phyloP scores from a whole-genome alignment of 805 yeast genomes.

The Wickerhamomyces strasburgensis region DNA sequence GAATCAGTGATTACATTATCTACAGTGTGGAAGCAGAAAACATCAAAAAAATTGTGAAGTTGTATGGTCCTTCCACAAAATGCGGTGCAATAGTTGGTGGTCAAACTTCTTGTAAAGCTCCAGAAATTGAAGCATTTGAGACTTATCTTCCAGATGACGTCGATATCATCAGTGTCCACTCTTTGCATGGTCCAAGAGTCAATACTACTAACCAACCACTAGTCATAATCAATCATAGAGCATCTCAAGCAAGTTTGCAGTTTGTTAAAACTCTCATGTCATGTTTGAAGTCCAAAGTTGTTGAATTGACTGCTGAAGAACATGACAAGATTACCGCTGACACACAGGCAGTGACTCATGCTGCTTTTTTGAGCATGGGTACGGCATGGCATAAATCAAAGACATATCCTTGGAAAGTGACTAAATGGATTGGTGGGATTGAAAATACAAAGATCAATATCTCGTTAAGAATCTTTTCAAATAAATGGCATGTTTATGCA shows the following conservation, averaged over 20 bases:
- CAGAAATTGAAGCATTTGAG: constrained; percentile 86
- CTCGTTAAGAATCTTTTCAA: constrained; percentile 82
- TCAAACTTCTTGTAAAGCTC: constrained; percentile 91
- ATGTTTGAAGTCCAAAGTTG: constrained; percentile 74
- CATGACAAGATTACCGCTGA: constrained; percentile 97
- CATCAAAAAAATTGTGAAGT: constrained; percentile 62
- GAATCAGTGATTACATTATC: constrained; percentile 75
- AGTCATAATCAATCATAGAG: constrained; percentile 76
- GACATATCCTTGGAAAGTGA: constrained; percentile 88
- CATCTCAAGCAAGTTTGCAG: constrained; percentile 43
- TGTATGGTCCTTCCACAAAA: constrained; percentile 85
- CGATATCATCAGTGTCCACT: constrained; percentile 82
- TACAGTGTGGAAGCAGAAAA: constrained; percentile 93
- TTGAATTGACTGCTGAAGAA: constrained; percentile 73
- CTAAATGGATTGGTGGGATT: constrained; percentile 86
- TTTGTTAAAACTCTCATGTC: constrained; percentile 62
- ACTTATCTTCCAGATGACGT: constrained; percentile 68
- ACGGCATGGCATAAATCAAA: constrained; percentile 83
- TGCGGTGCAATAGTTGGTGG: constrained; percentile 94
- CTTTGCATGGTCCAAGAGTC: constrained; percentile 92
- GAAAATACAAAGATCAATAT: constrained; percentile 96
- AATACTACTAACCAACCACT: constrained; percentile 89
- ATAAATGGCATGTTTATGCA: constrained; percentile 98
- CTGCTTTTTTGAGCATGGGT: constrained; percentile 96
- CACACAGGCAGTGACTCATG: constrained; percentile 97